phyloP scores from a whole-genome alignment of 202 grass and related monocot genomes.

The Hordeum pubiflorum region DNA sequence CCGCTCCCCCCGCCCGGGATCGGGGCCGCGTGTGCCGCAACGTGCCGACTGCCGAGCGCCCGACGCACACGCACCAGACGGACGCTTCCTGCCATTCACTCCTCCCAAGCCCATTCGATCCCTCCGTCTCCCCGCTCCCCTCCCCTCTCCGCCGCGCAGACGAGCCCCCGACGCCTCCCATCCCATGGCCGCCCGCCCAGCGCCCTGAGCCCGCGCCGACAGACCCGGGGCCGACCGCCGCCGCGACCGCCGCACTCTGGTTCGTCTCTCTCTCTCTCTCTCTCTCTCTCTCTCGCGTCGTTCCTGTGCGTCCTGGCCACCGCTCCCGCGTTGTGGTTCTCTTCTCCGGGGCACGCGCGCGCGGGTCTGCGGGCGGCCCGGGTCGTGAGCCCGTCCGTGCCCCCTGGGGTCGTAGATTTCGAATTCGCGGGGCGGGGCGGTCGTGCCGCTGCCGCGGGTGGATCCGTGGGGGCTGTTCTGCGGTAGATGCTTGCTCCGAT shows the following conservation, averaged over 20 bases:
- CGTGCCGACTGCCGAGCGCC: slow-evolving; percentile 19
- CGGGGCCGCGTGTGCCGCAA: slow-evolving; percentile 28
- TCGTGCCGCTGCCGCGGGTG: background rate
- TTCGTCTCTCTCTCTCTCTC: no score
- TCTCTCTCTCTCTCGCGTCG: no score
- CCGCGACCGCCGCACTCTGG: no score
- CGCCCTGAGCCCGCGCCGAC: background rate
- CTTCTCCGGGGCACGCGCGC: background rate
- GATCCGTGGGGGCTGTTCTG: background rate
- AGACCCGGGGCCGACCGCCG: background rate
- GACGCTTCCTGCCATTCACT: background rate
- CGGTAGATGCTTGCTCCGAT: background rate
- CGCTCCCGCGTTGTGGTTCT: background rate
- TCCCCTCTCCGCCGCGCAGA: no score
- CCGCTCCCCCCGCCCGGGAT: slow-evolving; percentile 4
- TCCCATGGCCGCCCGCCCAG: background rate
- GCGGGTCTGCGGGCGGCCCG: background rate
- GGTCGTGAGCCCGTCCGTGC: background rate
- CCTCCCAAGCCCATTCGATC: background rate
- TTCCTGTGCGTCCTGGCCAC: no score
- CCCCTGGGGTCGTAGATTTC: background rate
- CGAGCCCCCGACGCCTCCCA: no score
- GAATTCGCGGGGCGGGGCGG: background rate
- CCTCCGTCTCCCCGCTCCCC: background rate
- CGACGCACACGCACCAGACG: background rate